Base-by-base conservation (phyloP, 305 asterid species). In the Withania somnifera region DNA sequence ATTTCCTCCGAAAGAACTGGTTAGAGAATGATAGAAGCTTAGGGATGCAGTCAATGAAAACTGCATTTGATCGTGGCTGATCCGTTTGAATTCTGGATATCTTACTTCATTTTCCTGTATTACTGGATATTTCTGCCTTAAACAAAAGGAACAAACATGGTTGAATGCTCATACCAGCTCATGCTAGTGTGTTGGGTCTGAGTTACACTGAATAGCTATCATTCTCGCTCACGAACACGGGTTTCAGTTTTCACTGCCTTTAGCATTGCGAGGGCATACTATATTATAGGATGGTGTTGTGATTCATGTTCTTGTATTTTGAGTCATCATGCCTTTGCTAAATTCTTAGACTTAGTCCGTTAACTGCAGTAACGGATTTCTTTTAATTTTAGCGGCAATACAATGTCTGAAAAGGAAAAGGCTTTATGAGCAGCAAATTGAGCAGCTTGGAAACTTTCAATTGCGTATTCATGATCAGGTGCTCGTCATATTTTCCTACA, bases 381-480 rank as follows among this genome's bases (percentile, higher is more conserved):
- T 78, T 58, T 66, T 26, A 38, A 36, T 52, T 82, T 47, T 82
- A 93, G 97, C 97, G 84, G 97, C 97, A 83, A 91, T 93, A 87
- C 97, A 91, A 91, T 91, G 97, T 82, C 84, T 93, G 85, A 93
- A 93, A 86, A 86, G 94, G 91, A 93, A 91, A 86, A 90, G 91
- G 91, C 92, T 93, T 47, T 91, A 90, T 24, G 97, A 93, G 84
- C 97, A 91, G 80, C 97, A 93, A 89, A 85, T 91, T 54, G 97
- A 93, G 85, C 93, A 91, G 84, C 97, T 93, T 83, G 97, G 93
- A 51, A 91, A 93, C 85, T 91, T 90, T 85, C 95, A 92, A 86
- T 81, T 90, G 88, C 97, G 95, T 66, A 91, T 92, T 82, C 97
- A 93, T 80, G 97, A 93, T 82, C 97, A 91, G 95, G 97, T 91